Percentiles rank a stretch among this genome's conserved stretches.
Conservation (phyloP, 164 flowering plant genomes). For the Cinnamomum chago region DNA sequence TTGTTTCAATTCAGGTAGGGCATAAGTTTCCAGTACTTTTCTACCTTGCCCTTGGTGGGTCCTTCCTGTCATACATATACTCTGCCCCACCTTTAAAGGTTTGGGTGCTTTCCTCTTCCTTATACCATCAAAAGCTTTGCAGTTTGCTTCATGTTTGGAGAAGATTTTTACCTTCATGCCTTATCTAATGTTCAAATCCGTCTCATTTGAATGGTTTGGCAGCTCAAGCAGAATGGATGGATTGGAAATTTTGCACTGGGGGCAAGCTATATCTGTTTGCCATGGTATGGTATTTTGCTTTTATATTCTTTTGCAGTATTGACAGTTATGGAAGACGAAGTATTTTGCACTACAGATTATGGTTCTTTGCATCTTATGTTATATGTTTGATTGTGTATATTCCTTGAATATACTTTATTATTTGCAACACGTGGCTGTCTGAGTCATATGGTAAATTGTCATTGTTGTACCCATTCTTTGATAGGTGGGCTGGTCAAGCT, state of each 20-base stretch:
- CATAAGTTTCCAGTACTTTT: slow-evolving; percentile 72
- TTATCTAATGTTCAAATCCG: slow-evolving; percentile 4
- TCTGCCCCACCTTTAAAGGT: slow-evolving; percentile 99
- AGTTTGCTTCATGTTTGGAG: slow-evolving; percentile 3
- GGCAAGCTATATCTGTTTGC: slow-evolving; percentile 91
- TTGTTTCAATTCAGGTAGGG: slow-evolving; percentile 62
- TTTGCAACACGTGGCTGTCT: too few relatives aligned
- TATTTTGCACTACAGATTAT: not conserved
- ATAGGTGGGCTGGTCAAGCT: slow-evolving; percentile 99
- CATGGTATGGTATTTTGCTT: slow-evolving; percentile 53
- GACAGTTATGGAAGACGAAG: not conserved
- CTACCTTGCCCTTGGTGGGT: slow-evolving; percentile 93
- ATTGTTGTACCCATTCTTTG: slow-evolving; percentile 4
- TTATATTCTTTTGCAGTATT: slow-evolving; percentile 2
- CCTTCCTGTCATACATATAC: slow-evolving; percentile 79
- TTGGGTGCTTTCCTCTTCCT: slow-evolving; percentile 1
- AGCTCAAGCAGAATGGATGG: slow-evolving; percentile 99
- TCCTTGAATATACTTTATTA: too few relatives aligned
- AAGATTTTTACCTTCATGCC: not conserved
- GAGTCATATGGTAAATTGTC: not conserved
- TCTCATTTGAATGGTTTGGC: slow-evolving; percentile 18
- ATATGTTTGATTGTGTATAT: too few relatives aligned
- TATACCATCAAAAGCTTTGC: not conserved
- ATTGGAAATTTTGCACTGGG: slow-evolving; percentile 95
- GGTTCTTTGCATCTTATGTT: not conserved